Percentiles rank a stretch among this genome's conserved stretches.
Evolutionary conservation across 352 stramenopile genomes (phyloP).

Genomic region (Globisporangium viniferum): DNA sequence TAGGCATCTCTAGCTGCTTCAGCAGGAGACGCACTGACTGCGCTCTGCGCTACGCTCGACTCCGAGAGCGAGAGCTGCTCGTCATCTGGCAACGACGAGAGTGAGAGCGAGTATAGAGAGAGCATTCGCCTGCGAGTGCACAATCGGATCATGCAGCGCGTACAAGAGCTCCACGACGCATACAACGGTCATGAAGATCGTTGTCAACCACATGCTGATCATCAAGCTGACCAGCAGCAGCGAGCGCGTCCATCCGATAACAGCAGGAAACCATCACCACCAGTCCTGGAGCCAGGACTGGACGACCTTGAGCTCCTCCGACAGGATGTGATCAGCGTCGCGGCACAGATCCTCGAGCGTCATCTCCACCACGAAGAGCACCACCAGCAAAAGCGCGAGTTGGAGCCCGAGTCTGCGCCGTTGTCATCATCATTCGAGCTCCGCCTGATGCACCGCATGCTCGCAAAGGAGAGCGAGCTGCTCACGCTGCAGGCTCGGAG

Average conservation of each 20-base stretch:
- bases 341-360: slow-evolving; percentile 22
- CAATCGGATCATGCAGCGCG: slow-evolving; percentile 8
- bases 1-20: not conserved
- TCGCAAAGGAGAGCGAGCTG: slow-evolving; percentile 33
- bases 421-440: slow-evolving; percentile 17
- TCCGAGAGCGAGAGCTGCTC: not conserved
- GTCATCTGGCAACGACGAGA: not conserved
- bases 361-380: slow-evolving; percentile 12
- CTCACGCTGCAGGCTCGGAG: slow-evolving; percentile 14
- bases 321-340: slow-evolving; percentile 25
- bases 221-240: too few species aligned
- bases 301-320: slow-evolving; percentile 11
- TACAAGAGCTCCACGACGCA: slow-evolving; percentile 8
- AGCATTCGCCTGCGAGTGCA: slow-evolving; percentile 4
- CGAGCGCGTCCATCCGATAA: not conserved
- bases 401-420: not conserved
- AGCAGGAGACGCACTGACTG: not conserved
- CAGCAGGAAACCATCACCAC: not conserved
- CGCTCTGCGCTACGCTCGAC: not conserved
- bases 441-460: slow-evolving; percentile 29
- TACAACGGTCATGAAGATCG: not conserved
- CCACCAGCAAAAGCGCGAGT: not conserved
- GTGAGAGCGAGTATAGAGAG: not conserved
- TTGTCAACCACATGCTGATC: too few species aligned
- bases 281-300: not conserved